Base-by-base conservation (phyloP, 1,139 yeast genomes). In the Blastobotrys niveus region DNA sequence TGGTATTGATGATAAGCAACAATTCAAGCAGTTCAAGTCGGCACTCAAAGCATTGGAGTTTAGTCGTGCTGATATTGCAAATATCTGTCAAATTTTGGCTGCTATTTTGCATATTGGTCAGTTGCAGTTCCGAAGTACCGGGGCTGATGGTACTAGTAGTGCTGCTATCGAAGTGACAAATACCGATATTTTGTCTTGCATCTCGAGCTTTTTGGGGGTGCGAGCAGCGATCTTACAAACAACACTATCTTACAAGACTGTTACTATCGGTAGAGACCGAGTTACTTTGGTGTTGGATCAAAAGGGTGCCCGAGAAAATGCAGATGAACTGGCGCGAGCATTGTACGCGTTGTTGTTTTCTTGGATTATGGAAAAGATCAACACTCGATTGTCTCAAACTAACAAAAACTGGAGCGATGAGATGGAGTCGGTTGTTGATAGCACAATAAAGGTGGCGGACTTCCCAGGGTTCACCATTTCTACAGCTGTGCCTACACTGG, bases 21-120 rank as follows among this genome's bases (percentile, higher is more conserved):
- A 59, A 31, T 68, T 68, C 58, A 56, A 60, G 45, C 65, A 64
- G 41, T 55, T 68, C 34, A 66, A 66, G 46, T 50, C 61, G 2
- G 65, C 71, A 1, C 53, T 68, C 30, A 59, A 60, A 42, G 54
- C 60, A 14, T 51, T 68, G 33, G 67, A 66, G 46, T 67, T 68
- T 47, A 52, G 67, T 7, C 57, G 71, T 9, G 59, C 67, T 3
- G 72, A 68, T 38, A 67, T 68, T 42, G 73, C 73, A 45, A 66
- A 67, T 47, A 62, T 68, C 20, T 67, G 68, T 48, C 73, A 68
- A 46, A 59, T 68, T n/a, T 55, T 68, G 29, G 72, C 72, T 2
- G 73, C 73, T 5, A 63, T 68, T 26, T 57, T 68, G 26, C 73
- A 68, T 42, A 57, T 68, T 26, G 73, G 73, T 31, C 72, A 68